Conservation (phyloP, 2,329 filamentous ascomycete genomes). For the Xenoacremonium recifei region DNA sequence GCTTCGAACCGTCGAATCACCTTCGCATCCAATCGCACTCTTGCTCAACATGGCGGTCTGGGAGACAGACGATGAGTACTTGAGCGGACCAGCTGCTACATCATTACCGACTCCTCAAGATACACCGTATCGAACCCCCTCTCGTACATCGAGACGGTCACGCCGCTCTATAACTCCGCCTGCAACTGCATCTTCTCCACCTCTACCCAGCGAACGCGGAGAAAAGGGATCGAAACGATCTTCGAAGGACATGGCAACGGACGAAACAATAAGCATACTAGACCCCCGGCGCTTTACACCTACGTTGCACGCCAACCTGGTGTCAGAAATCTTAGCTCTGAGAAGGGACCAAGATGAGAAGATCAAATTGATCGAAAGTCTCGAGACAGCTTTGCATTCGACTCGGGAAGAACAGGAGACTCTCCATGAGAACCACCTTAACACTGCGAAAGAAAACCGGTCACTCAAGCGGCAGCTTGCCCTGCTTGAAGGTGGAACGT, state of each 20-base stretch:
- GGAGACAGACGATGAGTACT: constrained; percentile 64
- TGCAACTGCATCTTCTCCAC: constrained; percentile 53
- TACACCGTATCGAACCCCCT: constrained; percentile 71
- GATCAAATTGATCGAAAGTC: constrained; percentile 76
- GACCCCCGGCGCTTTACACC: constrained; percentile 94
- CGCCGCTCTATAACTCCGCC: constrained; percentile 67
- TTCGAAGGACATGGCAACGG: constrained; percentile 57
- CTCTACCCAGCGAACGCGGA: constrained; percentile 39
- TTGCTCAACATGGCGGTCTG: constrained; percentile 50
- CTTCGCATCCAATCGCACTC: not conserved
- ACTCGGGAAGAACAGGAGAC: constrained; percentile 73
- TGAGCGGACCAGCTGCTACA: constrained; percentile 51
- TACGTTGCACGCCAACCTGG: constrained; percentile 88
- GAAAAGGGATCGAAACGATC: constrained; percentile 50
- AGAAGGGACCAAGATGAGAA: constrained; percentile 91
- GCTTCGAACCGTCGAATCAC: not conserved
- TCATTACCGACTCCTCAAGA: constrained; percentile 68
- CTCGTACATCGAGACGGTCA: constrained; percentile 64
- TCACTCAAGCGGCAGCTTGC: constrained; percentile 83
- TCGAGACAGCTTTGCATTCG: constrained; percentile 73
- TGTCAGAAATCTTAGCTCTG: constrained; percentile 87
- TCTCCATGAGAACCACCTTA: constrained; percentile 60
- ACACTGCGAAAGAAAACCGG: constrained; percentile 71
- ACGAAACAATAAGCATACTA: constrained; percentile 71
- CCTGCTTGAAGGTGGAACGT: constrained; percentile 82